Evolutionary conservation across 2,329 filamentous ascomycete genomes (phyloP), one percentile per base, ranked within the genome.

Genomic region (Cylindrodendrum hubeiense): DNA sequence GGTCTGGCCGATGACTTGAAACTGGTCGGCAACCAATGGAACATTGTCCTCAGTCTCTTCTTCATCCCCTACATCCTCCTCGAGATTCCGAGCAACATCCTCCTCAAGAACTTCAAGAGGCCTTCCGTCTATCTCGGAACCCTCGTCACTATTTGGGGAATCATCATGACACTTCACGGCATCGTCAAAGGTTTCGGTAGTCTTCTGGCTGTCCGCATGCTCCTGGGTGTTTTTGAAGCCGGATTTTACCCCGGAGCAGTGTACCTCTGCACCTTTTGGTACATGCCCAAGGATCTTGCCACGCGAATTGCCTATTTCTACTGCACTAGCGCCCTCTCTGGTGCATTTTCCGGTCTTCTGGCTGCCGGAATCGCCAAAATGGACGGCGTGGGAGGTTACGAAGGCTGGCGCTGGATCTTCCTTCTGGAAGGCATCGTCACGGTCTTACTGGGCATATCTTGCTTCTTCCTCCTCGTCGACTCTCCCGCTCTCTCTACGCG

Each of bases 61-160:
- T 93, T 91, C 80, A 91, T 92, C 77, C 82, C 90, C 30, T 89
- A 73, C 37, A 61, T 59, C 24, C 56, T 59, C 5, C 56, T 59
- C 37, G 37, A 39, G 5, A n/a, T 39, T 46, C 75, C 90, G 28
- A 90, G 88, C 46, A 92, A 93, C 71, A 78, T 91, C 28, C 76
- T 92, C 13, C 84, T 92, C 49, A 92, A 92, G 74, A 84, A 83
- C 6, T 81, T 91, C 68, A 73, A 65, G 22, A 83, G 87, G 0
- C 91, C 91, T 0, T 89, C 86, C 26, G 77, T 90, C 39, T 93
- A 92, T 71, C 82, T 92, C 44, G 88, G 90, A 0, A 77, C 83
- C 3, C 91, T 92, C 65, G 91, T 93, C 83, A 76, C 88, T 3
- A 75, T 84, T 10, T 85, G 75, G 75, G 74, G 72, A 39, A 50